Evolutionary conservation across 441 rosid species (phyloP), one percentile per base, ranked within the genome.

Genomic region (Gossypium gossypioides): DNA sequence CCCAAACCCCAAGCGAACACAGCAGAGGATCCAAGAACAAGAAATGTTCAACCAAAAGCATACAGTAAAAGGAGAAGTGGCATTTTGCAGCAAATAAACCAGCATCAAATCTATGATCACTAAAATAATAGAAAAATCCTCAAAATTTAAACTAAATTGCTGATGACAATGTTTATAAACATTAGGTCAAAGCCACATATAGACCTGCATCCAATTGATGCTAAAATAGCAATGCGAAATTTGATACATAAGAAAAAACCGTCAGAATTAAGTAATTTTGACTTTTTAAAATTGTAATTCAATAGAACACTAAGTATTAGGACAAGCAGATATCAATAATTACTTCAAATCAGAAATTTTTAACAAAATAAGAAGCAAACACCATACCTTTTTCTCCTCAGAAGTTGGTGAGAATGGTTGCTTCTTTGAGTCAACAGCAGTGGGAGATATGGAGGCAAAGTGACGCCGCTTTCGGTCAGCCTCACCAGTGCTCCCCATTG

Each of bases 401-500:
- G 97, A 94, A 63, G 82, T 66, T 16, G 86, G 87, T 63, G 83
- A 80, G 44, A 87, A 86, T 25, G 92, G 96, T 74, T 86, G 90
- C 80, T 88, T 88, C 80, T 90, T 92, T 19, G 90, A 84, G 51
- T 86, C 81, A 44, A 91, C 88, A 73, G 89, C 86, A 12, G 91
- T 84, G 9, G 97, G 92, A 37, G 98, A 91, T 70, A 90, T 55
- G 29, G 97, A 83, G 89, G 82, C 86, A 64, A 94, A 83, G 80
- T 87, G 96, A 68, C 92, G 93, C 82, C 90, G 84, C 80, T 91
- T 94, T 71, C 96, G 85, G 82, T 91, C 98, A 2, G 97, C 93
- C 82, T 94, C 97, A 37, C 91, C 98, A 13, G 91, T 84, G 81
- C 97, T 94, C 85, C 91, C 97, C 99, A 94, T 94, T 78, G 72